These are phyloP conservation scores for Marasmius sp. DNA, from an alignment of 1,284 basidiomycete species.

Conservation along the genomic window DNA sequence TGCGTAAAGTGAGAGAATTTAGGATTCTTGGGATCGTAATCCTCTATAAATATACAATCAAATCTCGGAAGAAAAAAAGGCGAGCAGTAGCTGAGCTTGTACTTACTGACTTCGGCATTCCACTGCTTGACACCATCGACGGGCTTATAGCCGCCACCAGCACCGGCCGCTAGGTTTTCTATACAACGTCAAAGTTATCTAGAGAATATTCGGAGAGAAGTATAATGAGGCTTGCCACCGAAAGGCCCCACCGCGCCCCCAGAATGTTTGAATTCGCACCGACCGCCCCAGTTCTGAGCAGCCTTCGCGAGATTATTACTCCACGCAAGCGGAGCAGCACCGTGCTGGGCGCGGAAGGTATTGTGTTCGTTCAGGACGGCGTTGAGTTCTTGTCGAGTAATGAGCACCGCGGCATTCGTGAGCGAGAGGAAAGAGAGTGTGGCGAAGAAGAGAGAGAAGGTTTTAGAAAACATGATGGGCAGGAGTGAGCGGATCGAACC, in stretches of 20 bases:
- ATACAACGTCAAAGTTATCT: neutral
- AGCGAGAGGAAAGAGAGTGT: too few species aligned
- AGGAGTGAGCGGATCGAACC: too few species aligned
- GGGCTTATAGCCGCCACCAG: constrained; percentile 36
- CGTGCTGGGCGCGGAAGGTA: constrained; percentile 40
- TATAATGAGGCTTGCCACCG: constrained; percentile 32
- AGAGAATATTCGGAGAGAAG: neutral
- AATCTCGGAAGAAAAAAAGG: neutral
- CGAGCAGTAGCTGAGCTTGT: neutral
- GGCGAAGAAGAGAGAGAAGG: too few species aligned
- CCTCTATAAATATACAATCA: constrained; percentile 20
- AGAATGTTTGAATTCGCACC: constrained; percentile 47
- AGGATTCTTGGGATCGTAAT: constrained; percentile 43
- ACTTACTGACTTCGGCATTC: constrained; percentile 41
- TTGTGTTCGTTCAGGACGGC: constrained; percentile 44
- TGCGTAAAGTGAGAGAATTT: constrained; percentile 50
- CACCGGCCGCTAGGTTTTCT: constrained; percentile 53
- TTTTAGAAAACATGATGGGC: too few species aligned
- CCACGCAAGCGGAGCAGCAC: constrained; percentile 43
- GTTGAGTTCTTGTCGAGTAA: neutral
- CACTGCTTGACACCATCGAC: constrained; percentile 38
- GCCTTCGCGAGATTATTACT: constrained; percentile 37
- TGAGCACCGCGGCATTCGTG: too few species aligned
- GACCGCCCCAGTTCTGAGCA: constrained; percentile 48
- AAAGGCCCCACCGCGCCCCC: constrained; percentile 41